Percentiles rank a stretch among this genome's conserved stretches.
These are phyloP conservation scores for Tremella yokohamensis DNA, from an alignment of 768 basidiomycete genomes.

Conservation along the genomic window DNA sequence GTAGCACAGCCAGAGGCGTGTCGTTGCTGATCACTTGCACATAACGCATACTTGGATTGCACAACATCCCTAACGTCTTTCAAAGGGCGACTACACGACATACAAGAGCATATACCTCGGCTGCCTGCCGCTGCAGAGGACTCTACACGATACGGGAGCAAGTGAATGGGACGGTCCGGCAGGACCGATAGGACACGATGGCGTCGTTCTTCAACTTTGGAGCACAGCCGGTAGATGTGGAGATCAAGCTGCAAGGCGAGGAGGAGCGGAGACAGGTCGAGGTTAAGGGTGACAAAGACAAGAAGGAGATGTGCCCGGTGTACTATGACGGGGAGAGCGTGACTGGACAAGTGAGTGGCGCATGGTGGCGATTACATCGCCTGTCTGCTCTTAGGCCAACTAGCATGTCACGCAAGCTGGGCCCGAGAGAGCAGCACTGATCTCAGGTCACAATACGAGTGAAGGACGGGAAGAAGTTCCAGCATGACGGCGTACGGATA, in stretches of 20 bases:
- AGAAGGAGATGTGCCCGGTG: constrained; percentile 74
- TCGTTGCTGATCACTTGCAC: no score
- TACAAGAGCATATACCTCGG: no score
- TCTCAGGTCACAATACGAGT: constrained; percentile 76
- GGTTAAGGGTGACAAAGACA: constrained; percentile 83
- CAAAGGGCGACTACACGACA: no score
- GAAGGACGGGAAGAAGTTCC: constrained; percentile 88
- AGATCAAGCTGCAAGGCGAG: constrained; percentile 81
- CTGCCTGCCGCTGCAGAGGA: no score
- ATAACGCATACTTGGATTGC: no score
- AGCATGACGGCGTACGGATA: constrained; percentile 95
- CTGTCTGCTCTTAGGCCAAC: no score
- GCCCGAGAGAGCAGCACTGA: background rate
- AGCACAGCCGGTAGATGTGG: constrained; percentile 76
- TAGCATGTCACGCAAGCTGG: background rate
- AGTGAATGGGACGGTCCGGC: no score
- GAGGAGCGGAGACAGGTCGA: constrained; percentile 85
- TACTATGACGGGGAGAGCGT: constrained; percentile 96
- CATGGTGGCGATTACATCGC: background rate
- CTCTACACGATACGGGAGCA: no score
- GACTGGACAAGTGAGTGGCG: constrained; percentile 65
- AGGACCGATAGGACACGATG: constrained; percentile 53
- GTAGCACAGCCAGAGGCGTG: no score
- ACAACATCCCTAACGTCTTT: no score
- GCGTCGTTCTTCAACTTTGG: constrained; percentile 83